Conservation (phyloP, 352 stramenopile genomes). For the Hyaloperonospora brassicae region DNA sequence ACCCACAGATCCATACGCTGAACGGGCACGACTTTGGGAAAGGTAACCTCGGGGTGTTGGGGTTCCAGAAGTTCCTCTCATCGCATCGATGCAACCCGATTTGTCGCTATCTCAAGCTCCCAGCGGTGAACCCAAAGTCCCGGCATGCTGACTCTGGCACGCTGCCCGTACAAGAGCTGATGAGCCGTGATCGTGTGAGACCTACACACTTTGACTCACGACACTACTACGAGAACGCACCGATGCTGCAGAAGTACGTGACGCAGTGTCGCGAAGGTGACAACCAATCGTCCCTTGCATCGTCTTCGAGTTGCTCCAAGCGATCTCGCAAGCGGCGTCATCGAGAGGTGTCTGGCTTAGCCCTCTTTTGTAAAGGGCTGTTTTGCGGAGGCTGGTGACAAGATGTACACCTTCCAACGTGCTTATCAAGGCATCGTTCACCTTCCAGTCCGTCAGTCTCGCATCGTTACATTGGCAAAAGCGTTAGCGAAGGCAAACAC, state of each 20-base stretch:
- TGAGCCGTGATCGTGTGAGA: constrained; percentile 66
- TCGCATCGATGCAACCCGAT: constrained; percentile 87
- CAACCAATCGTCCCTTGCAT: constrained; percentile 20
- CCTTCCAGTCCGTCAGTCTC: constrained; percentile 7
- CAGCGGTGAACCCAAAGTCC: constrained; percentile 71
- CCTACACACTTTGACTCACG: constrained; percentile 73
- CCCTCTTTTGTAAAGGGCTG: constrained; percentile 18
- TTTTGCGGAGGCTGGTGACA: constrained; percentile 20
- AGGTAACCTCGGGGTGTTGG: constrained; percentile 72
- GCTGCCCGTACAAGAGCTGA: constrained; percentile 68
- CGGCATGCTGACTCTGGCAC: constrained; percentile 67
- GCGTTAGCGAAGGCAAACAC: constrained; percentile 14
- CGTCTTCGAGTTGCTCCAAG: constrained; percentile 24
- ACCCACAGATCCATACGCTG: constrained; percentile 88
- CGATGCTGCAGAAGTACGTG: constrained; percentile 84
- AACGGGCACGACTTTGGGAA: constrained; percentile 85
- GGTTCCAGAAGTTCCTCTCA: constrained; percentile 84
- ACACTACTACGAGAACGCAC: constrained; percentile 81
- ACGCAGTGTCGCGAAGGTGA: constrained; percentile 50
- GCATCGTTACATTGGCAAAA: constrained; percentile 12
- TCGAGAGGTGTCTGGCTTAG: constrained; percentile 9
- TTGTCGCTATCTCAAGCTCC: constrained; percentile 79
- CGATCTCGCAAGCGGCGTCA: constrained; percentile 13
- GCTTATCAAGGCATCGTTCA: constrained; percentile 10
- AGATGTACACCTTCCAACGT: constrained; percentile 3